Conservation (phyloP, 2,329 filamentous ascomycete genomes). For the Stylonectria norvegica region DNA sequence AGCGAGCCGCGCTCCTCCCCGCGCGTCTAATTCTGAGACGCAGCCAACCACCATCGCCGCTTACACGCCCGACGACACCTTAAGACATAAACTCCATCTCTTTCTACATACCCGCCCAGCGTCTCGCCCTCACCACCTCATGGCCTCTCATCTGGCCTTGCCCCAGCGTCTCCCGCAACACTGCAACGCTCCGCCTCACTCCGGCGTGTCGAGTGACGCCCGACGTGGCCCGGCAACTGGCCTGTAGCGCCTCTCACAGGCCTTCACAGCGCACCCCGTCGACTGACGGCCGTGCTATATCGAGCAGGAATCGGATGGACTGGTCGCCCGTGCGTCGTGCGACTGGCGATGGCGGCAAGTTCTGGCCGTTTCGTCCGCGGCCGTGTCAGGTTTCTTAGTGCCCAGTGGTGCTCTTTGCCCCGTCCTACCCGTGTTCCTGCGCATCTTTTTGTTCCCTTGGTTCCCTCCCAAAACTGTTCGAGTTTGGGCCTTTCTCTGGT, state of each 20-base stretch:
- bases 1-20: constrained; percentile 6
- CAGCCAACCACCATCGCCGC: constrained; percentile 15
- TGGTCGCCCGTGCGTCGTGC: constrained; percentile 7
- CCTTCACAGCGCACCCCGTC: constrained; percentile 12
- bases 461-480: too few relatives aligned
- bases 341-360: constrained; percentile 5
- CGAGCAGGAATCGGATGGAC: not conserved
- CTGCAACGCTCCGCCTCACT: constrained; percentile 5
- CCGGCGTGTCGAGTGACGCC: constrained; percentile 17
- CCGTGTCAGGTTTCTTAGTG: too few relatives aligned
- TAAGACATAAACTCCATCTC: constrained; percentile 5
- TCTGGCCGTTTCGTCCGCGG: constrained; percentile 1
- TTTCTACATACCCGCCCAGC: not conserved
- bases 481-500: too few relatives aligned
- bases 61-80: constrained; percentile 2
- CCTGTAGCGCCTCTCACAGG: constrained; percentile 7
- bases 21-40: constrained; percentile 27
- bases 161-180: constrained; percentile 4
- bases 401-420: too few relatives aligned
- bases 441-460: too few relatives aligned
- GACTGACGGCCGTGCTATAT: not conserved
- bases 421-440: too few relatives aligned
- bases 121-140: not conserved
- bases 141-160: constrained; percentile 3
- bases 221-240: constrained; percentile 17